A percentile compares a stretch with the other conserved stretches of the same genome.
Evolutionary conservation across 192 early-diverging fungal genomes (phyloP).

Genomic region (Podila minutissima): DNA sequence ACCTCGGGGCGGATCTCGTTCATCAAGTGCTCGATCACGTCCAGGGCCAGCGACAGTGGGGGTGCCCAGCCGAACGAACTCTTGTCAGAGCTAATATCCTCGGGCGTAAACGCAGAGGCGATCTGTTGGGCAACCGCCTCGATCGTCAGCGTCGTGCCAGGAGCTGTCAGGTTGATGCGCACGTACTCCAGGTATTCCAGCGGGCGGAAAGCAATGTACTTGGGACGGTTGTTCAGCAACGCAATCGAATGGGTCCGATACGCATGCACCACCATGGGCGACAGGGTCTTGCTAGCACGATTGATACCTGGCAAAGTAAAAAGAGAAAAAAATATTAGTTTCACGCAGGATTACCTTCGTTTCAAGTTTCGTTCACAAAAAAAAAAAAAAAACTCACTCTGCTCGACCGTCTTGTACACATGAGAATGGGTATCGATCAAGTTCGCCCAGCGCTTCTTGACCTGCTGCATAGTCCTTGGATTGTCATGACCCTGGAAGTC

Average conservation of each 20-base stretch:
- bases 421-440: neutral
- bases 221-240: neutral
- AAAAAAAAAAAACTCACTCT: neutral
- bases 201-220: slow-evolving; percentile 26
- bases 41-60: slow-evolving; percentile 25
- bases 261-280: slow-evolving; percentile 2
- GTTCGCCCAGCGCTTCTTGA: neutral
- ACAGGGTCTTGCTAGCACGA: neutral
- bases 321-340: neutral
- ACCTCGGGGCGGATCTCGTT: slow-evolving; percentile 36
- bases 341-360: neutral
- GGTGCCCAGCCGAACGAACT: slow-evolving; percentile 28
- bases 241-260: slow-evolving; percentile 6
- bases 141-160: slow-evolving; percentile 1
- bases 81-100: neutral
- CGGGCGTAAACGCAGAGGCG: slow-evolving; percentile 8
- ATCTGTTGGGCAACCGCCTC: neutral
- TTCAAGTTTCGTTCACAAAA: neutral
- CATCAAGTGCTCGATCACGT: slow-evolving; percentile 37
- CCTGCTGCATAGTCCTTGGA: slow-evolving; percentile 12
- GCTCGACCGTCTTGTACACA: neutral
- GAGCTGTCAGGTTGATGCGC: slow-evolving; percentile 30
- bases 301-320: slow-evolving; percentile 10
- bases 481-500: neutral
- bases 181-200: slow-evolving; percentile 26